phyloP scores from a whole-genome alignment of 2,329 filamentous ascomycete species.

The Aspergillus unguis region DNA sequence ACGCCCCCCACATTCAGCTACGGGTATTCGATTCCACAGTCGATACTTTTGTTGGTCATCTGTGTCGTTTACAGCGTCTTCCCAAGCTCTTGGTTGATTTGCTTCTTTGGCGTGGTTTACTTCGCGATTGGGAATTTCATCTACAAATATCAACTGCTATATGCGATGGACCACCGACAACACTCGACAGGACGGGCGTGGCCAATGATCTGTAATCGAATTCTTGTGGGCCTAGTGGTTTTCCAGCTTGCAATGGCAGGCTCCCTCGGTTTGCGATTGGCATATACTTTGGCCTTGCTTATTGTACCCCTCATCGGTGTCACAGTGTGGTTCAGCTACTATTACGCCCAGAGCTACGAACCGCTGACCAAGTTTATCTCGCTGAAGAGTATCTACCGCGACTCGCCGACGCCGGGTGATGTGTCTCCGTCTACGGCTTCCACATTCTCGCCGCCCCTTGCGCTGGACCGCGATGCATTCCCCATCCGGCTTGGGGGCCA shows the following conservation, averaged over 20 bases:
- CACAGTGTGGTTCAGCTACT: constrained; percentile 86
- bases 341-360: constrained; percentile 76
- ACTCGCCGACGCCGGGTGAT: constrained; percentile 48
- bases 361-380: constrained; percentile 92
- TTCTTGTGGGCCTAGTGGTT: constrained; percentile 79
- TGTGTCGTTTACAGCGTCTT: constrained; percentile 93
- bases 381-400: constrained; percentile 72
- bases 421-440: constrained; percentile 37
- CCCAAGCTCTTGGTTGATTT: constrained; percentile 72
- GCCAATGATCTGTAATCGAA: constrained; percentile 93
- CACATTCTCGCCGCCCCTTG: constrained; percentile 40
- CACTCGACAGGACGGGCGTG: constrained; percentile 76
- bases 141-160: constrained; percentile 79
- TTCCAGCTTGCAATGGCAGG: constrained; percentile 92
- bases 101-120: constrained; percentile 71
- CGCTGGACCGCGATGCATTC: constrained; percentile 43
- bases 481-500: constrained; percentile 40
- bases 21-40: constrained; percentile 90
- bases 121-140: constrained; percentile 44
- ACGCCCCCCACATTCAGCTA: constrained; percentile 89
- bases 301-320: constrained; percentile 72
- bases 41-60: constrained; percentile 88
- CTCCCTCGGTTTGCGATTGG: constrained; percentile 70
- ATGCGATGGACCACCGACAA: constrained; percentile 90
- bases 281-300: constrained; percentile 68